Base-by-base conservation (phyloP, 495 filamentous ascomycete species). In the Podospora australis region DNA sequence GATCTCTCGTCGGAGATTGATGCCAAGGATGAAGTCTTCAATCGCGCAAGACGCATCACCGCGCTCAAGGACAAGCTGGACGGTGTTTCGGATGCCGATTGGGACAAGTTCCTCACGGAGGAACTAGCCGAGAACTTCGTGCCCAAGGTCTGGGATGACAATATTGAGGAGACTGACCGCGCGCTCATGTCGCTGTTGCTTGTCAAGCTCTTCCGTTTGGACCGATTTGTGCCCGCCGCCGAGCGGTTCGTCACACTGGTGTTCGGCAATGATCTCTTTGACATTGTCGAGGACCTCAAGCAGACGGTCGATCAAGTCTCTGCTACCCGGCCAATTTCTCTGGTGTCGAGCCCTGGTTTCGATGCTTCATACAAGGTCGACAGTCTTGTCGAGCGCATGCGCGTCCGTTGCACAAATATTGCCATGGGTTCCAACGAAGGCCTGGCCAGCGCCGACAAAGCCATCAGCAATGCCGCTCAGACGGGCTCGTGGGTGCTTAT, bases 291-390 rank as follows among this genome's bases (percentile, higher is more conserved):
- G 52, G 90, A 97, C 63, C 76, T 99, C 21, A 80, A 84, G 66
- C 79, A 90, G 49, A 86, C 91, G 17, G 83, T 95, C 42, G 76
- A 78, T 29, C 87, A 96, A 67, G 87, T 96, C 48, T 80, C 81
- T 1, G 81, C 91, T 4, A 87, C 80, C 28, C 85, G 84, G 14
- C 92, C 92, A 14, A 88, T 99, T 59, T 81, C 92, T 21, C 78
- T 99, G 11, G 87, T 89, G 62, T 97, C 90, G 11, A 95, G 83
- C 57, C 90, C 92, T 46, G 92, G 92, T 45, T 99, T 97, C 64
- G 92, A 99, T 69, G 92, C 92, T 24, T 94, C 88, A 62, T 99
- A 96, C 79, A 96, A 96, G 76, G 92, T 99, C 47, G 91, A 97
- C 60, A 88, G 83, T 43, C 74, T 97, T 19, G 92, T 97, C 19